Evolutionary conservation across 441 rosid genomes (phyloP).

Genomic region (Pelargonium citronellum): DNA sequence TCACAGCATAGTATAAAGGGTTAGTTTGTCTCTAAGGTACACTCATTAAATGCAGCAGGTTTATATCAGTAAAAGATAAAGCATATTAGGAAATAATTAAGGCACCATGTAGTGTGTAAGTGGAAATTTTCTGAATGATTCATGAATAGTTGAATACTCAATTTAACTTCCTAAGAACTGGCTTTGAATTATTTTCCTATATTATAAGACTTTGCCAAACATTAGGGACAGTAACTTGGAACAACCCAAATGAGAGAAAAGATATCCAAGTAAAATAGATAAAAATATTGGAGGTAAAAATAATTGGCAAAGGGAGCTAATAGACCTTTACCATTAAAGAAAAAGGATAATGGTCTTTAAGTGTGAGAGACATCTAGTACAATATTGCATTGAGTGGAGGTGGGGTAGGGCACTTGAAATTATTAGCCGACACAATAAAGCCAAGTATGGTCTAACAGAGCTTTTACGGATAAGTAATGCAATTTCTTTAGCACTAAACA

Average conservation of each 20-base stretch:
- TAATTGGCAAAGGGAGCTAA: background rate
- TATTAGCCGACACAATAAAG: constrained; percentile 22
- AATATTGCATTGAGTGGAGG: constrained; percentile 8
- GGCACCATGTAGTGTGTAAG: background rate
- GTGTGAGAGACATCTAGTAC: constrained; percentile 14
- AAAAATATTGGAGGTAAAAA: constrained; percentile 1
- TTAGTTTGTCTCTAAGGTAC: constrained; percentile 21
- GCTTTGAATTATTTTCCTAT: constrained; percentile 8
- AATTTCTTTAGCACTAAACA: constrained; percentile 9
- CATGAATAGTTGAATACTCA: background rate
- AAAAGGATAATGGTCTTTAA: constrained; percentile 12
- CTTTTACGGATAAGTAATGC: background rate
- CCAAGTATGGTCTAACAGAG: background rate
- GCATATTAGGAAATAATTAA: background rate
- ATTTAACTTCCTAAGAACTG: background rate
- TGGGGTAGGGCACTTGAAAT: constrained; percentile 19
- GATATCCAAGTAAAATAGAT: constrained; percentile 4
- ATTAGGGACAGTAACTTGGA: background rate
- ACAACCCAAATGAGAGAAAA: constrained; percentile 6
- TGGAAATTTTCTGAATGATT: background rate
- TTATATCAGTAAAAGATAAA: constrained; percentile 1
- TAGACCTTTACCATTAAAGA: background rate
- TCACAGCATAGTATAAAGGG: constrained; percentile 11
- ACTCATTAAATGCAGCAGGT: constrained; percentile 16
- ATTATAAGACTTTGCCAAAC: background rate